A percentile compares a stretch with the other conserved stretches of the same genome.
Conservation (phyloP, 345 rosid genomes). For the Clausena lansium region DNA sequence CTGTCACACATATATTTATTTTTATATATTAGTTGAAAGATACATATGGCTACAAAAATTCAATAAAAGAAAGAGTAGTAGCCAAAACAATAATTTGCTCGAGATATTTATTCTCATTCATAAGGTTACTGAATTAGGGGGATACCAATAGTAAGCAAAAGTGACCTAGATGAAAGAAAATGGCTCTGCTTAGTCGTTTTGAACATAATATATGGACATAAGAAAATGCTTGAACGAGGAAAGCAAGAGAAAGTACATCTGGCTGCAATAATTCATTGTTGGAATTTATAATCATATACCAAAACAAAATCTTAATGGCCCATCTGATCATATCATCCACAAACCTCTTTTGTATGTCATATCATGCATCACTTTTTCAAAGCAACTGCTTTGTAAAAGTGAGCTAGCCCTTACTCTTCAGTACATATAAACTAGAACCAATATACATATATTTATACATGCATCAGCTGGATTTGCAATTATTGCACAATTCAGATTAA, state of each 20-base stretch:
- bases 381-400: not conserved
- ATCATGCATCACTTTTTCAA: not conserved
- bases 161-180: not conserved
- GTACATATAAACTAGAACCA: too few species aligned
- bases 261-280: conserved; percentile 8
- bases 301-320: conserved; percentile 4
- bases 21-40: too few species aligned
- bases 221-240: not conserved
- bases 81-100: not conserved
- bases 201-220: not conserved
- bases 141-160: not conserved
- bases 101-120: not conserved
- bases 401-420: too few species aligned
- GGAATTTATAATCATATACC: not conserved
- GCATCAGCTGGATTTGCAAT: not conserved
- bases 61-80: too few species aligned
- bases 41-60: too few species aligned
- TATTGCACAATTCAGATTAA: too few species aligned
- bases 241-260: not conserved
- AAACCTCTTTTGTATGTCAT: conserved; percentile 4
- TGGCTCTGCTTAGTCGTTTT: not conserved
- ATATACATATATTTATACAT: too few species aligned
- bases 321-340: not conserved
- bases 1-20: too few species aligned
- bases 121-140: not conserved